phyloP scores from a whole-genome alignment of 768 basidiomycete species.

The Mycena metata region DNA sequence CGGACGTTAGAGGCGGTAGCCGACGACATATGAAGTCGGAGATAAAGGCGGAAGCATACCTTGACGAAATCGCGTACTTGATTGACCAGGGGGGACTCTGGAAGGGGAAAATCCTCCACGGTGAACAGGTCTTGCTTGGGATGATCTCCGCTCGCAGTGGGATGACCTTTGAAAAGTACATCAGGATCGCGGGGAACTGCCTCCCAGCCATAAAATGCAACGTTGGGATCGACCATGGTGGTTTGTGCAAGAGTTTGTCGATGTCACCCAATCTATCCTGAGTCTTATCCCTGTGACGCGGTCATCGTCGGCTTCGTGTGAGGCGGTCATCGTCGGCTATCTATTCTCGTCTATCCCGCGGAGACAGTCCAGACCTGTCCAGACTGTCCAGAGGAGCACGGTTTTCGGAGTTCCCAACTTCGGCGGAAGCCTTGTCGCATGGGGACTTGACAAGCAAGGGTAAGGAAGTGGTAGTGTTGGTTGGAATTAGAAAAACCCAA shows the following conservation, averaged over 20 bases:
- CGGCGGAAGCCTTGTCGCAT: too few relatives aligned
- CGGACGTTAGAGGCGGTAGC: not conserved
- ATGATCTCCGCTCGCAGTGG: conserved; percentile 56
- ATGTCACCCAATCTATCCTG: too few relatives aligned
- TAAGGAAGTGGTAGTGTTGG: too few relatives aligned
- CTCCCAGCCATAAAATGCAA: conserved; percentile 61
- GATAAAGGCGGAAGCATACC: conserved; percentile 39
- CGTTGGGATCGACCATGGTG: conserved; percentile 41
- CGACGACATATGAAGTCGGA: not conserved
- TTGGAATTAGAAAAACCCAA: too few relatives aligned
- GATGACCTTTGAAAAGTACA: conserved; percentile 60
- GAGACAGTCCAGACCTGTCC: too few relatives aligned
- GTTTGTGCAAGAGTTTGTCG: not conserved
- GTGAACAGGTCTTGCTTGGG: conserved; percentile 58
- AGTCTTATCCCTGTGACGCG: too few relatives aligned
- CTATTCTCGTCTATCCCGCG: not conserved
- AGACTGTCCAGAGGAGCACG: too few relatives aligned
- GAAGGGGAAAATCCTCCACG: conserved; percentile 57
- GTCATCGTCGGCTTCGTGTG: too few relatives aligned
- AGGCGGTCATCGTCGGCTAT: too few relatives aligned
- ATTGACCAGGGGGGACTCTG: conserved; percentile 55
- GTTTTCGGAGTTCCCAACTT: too few relatives aligned
- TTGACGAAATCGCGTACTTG: conserved; percentile 57
- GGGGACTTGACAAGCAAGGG: too few relatives aligned
- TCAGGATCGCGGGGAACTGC: conserved; percentile 64